Conservation (phyloP, 2,329 filamentous ascomycete genomes). For the Aciculosporium take region DNA sequence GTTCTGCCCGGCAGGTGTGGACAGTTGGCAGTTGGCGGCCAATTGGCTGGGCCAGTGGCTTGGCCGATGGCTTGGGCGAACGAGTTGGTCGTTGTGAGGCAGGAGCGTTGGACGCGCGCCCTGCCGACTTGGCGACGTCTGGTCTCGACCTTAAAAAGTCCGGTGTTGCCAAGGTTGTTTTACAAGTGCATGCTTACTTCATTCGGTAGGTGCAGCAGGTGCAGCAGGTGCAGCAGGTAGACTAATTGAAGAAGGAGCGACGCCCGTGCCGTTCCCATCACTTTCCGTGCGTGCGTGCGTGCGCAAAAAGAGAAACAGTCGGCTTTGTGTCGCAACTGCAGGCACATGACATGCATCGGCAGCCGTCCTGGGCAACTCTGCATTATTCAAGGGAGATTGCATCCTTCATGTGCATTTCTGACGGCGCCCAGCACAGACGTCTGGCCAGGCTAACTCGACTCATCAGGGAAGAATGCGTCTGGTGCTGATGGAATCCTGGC, state of each 20-base stretch:
- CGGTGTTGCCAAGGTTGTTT: no score
- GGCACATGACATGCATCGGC: conserved; percentile 1
- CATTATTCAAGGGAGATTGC: conserved; percentile 7
- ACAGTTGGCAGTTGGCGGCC: background rate
- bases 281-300: no score
- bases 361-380: no score
- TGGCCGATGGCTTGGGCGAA: background rate
- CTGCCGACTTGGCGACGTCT: background rate
- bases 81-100: background rate
- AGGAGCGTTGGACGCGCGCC: background rate
- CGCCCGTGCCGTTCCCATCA: background rate
- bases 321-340: no score
- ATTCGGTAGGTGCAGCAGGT: no score
- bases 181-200: no score
- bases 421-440: conserved; percentile 2
- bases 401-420: background rate
- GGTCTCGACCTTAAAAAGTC: no score
- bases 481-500: background rate
- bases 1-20: background rate
- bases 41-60: background rate
- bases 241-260: background rate
- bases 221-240: no score
- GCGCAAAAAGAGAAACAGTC: no score
- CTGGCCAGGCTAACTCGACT: background rate
- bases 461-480: background rate